A percentile compares a stretch with the other conserved stretches of the same genome.
Conservation (phyloP, 495 filamentous ascomycete genomes). For the Penicillium silybi region DNA sequence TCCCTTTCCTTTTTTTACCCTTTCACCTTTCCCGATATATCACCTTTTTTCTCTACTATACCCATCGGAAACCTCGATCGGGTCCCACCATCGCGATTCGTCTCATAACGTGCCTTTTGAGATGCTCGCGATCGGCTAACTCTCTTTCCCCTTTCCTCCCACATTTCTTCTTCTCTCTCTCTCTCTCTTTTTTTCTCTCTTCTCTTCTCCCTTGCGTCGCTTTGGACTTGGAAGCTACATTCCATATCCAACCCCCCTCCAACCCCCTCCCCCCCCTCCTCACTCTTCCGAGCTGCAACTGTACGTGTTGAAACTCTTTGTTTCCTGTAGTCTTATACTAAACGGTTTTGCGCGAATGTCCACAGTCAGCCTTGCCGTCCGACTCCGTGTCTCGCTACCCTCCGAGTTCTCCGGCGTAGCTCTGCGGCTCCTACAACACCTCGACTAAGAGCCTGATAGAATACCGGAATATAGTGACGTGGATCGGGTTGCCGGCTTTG, state of each 20-base stretch:
- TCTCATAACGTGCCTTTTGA: conserved; percentile 1
- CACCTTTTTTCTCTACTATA: not conserved
- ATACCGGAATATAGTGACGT: conserved; percentile 8
- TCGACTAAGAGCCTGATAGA: conserved; percentile 14
- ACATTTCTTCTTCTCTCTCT: conserved; percentile 6
- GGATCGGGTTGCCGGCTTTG: conserved; percentile 22
- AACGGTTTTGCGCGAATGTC: conserved; percentile 17
- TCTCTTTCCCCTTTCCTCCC: conserved; percentile 10
- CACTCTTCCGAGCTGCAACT: not conserved
- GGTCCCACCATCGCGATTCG: conserved; percentile 8
- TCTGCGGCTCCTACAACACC: conserved; percentile 12
- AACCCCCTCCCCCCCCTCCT: not conserved
- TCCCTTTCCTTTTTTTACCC: not conserved
- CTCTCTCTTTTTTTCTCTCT: conserved; percentile 14
- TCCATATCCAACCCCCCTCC: conserved; percentile 7
- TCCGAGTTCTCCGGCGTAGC: conserved; percentile 20
- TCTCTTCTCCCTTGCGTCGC: conserved; percentile 20
- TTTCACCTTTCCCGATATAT: not conserved
- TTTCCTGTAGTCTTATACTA: conserved; percentile 7
- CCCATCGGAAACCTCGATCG: conserved; percentile 11
- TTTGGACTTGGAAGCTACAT: conserved; percentile 8
- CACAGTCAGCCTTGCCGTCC: conserved; percentile 20
- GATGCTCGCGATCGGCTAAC: conserved; percentile 25
- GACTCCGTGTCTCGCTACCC: conserved; percentile 19
- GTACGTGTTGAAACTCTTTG: conserved; percentile 16